These are phyloP conservation scores for Eutrema japonicum DNA, from an alignment of 345 rosid genomes.

Conservation along the genomic window DNA sequence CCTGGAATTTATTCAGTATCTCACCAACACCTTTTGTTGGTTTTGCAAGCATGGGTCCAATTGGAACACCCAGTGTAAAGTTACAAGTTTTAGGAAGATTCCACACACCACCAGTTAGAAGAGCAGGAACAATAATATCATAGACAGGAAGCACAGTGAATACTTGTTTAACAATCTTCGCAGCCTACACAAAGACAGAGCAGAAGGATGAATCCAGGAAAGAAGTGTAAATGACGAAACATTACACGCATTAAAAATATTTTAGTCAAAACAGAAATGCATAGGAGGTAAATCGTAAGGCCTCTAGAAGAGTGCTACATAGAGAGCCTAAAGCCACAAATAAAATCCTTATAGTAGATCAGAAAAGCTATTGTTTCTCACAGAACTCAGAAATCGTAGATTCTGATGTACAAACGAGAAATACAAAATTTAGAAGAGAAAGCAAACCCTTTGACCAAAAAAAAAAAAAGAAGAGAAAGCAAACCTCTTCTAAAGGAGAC, in stretches of 20 bases:
- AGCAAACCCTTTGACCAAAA: conserved; percentile 42
- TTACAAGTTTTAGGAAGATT: conserved; percentile 71
- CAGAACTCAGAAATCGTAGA: conserved; percentile 15
- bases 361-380: neutral
- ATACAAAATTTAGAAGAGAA: conserved; percentile 19
- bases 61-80: conserved; percentile 82
- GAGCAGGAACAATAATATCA: conserved; percentile 85
- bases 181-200: conserved; percentile 61
- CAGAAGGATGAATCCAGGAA: conserved; percentile 19
- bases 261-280: neutral
- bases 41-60: conserved; percentile 98
- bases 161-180: conserved; percentile 83
- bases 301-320: conserved; percentile 15
- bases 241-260: neutral
- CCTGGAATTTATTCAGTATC: conserved; percentile 83
- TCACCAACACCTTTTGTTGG: conserved; percentile 84
- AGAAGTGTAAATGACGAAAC: conserved; percentile 1
- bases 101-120: conserved; percentile 81
- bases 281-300: neutral
- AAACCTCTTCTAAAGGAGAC: conserved; percentile 89
- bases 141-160: conserved; percentile 90
- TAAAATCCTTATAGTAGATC: conserved; percentile 9
- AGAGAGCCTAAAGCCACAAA: conserved; percentile 24
- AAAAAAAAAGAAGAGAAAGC: conserved; percentile 32
- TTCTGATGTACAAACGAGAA: neutral